phyloP scores from a whole-genome alignment of 495 filamentous ascomycete species.

The Penicillium canariense region DNA sequence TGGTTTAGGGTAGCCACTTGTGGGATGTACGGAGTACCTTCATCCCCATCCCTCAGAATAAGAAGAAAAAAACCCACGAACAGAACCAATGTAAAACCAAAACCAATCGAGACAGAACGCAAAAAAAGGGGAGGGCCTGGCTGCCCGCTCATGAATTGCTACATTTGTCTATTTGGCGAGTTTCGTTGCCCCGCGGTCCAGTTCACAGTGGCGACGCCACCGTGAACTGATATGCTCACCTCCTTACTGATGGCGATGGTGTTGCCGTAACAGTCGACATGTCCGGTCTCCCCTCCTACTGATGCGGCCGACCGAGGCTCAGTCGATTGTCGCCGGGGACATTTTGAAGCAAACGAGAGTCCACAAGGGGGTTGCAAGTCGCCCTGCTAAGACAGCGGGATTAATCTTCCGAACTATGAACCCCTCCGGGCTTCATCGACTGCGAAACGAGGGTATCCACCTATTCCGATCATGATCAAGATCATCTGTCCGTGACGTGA shows the following conservation, averaged over 20 bases:
- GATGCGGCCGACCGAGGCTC: neutral
- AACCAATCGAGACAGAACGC: neutral
- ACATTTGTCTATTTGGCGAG: neutral
- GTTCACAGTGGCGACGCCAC: constrained; percentile 3
- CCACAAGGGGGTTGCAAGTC: too few species aligned
- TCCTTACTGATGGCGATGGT: constrained; percentile 7
- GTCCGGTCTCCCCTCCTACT: neutral
- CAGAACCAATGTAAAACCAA: neutral
- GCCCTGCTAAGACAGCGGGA: too few species aligned
- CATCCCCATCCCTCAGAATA: neutral
- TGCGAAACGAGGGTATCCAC: too few species aligned
- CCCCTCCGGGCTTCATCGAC: too few species aligned
- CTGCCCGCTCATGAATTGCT: neutral
- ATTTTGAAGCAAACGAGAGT: too few species aligned
- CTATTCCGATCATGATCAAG: too few species aligned
- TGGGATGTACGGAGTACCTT: neutral
- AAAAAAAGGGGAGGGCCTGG: neutral
- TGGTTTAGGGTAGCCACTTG: neutral
- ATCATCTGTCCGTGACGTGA: too few species aligned
- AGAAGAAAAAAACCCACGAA: neutral
- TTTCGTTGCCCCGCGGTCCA: neutral
- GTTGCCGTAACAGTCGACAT: neutral
- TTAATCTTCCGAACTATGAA: too few species aligned
- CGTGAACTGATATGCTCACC: constrained; percentile 6
- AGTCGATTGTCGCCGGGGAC: neutral